A percentile compares a stretch with the other conserved stretches of the same genome.
Evolutionary conservation across 805 yeast species (phyloP).

Genomic region (Sungouiella thailandica): DNA sequence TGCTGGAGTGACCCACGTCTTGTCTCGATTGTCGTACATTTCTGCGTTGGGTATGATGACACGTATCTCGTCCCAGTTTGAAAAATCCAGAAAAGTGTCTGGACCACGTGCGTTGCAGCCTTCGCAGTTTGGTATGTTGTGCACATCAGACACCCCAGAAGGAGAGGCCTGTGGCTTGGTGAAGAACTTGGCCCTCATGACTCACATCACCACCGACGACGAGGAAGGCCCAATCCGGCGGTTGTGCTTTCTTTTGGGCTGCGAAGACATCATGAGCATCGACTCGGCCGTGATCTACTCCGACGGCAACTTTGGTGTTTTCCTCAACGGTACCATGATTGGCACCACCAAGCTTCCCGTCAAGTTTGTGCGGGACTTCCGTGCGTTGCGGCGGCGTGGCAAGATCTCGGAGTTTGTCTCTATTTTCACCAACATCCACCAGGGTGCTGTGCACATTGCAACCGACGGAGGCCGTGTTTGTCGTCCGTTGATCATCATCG

Average conservation of each 20-base stretch:
- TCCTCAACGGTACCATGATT: slow-evolving; percentile 88
- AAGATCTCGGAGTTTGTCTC: slow-evolving; percentile 87
- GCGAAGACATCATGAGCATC: slow-evolving; percentile 74
- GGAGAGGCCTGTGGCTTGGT: slow-evolving; percentile 99
- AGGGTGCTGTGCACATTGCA: slow-evolving; percentile 91
- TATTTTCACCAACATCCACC: slow-evolving; percentile 84
- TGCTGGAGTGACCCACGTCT: slow-evolving; percentile 97
- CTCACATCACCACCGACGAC: slow-evolving; percentile 97
- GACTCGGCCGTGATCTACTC: slow-evolving; percentile 82
- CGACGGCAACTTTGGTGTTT: slow-evolving; percentile 75
- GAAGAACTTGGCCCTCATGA: slow-evolving; percentile 94
- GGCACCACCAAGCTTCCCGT: slow-evolving; percentile 87
- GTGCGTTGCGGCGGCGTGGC: slow-evolving; percentile 78
- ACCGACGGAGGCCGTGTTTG: slow-evolving; percentile 99
- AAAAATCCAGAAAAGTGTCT: slow-evolving; percentile 93
- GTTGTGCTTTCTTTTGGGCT: slow-evolving; percentile 78
- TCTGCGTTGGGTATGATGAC: slow-evolving; percentile 99
- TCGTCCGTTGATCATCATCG: slow-evolving; percentile 89
- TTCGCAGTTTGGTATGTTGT: slow-evolving; percentile 97
- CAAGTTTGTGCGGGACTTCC: slow-evolving; percentile 74
- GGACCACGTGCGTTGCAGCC: slow-evolving; percentile 99
- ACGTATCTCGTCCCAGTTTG: slow-evolving; percentile 97
- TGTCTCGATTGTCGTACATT: slow-evolving; percentile 85
- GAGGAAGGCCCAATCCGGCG: slow-evolving; percentile 85
- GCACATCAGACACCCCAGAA: slow-evolving; percentile 98